Base-by-base conservation (phyloP, 495 filamentous ascomycete species). In the Cercophora newfieldiana region DNA sequence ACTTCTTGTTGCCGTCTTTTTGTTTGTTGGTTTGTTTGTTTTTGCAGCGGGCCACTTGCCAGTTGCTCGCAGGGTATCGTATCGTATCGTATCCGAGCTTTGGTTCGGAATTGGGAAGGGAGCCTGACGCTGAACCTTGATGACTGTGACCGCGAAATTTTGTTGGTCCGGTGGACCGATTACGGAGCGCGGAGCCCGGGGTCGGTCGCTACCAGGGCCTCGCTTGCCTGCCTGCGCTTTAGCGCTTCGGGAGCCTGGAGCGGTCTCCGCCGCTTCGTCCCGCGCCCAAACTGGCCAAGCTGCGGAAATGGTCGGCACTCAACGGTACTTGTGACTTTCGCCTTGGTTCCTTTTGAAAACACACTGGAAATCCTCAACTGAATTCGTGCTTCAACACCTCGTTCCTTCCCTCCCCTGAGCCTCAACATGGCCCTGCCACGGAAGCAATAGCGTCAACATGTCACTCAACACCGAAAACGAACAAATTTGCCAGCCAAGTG, bases 141-240 rank as follows among this genome's bases (percentile, higher is more conserved):
- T 53, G 6, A 7, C 10, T 57, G 49, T 64, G 54, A n/a, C 29
- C 22, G 29, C 29, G 61, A 56, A 30, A 50, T 61, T 61, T 64
- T 66, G 63, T 62, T 59, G 33, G 50, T 37, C 14, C 58, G 31
- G 57, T 30, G 19, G 30, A 62, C 67, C 67, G 63, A 69, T 66
- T 63, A 26, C 67, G 63, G 67, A 69, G 63, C 55, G 67, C 67
- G 63, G 67, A 57, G 66, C 49, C 37, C 16, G 44, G 26, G 21
- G 26, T 26, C 26, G 49, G 49, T 8, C n/a, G 49, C 49, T 51
- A 26, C 22, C 19, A n/a, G 54, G 22, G 54, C n/a, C n/a, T n/a
- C 55, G 37, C 18, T 44, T 8, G 37, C 37, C 37, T 44, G 10
- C 37, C 10, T 44, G 37, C 3, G 37, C 4, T 44, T 16, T 44